A percentile compares a stretch with the other conserved stretches of the same genome.
Evolutionary conservation across 495 filamentous ascomycete genomes (phyloP).

Genomic region (Talaromyces nanjingensis): DNA sequence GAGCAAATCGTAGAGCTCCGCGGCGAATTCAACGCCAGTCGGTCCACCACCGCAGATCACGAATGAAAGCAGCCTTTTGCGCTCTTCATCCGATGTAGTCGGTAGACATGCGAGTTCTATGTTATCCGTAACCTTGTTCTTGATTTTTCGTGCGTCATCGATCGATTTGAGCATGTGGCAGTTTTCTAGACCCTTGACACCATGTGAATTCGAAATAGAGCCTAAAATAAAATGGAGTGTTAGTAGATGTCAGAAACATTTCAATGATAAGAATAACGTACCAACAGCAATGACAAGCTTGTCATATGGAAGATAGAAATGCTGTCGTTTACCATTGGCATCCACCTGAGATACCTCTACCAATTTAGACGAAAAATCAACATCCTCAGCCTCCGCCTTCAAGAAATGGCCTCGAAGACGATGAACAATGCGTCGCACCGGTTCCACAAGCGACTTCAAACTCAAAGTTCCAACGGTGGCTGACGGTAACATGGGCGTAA

Average conservation of each 20-base stretch:
- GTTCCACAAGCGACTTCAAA: constrained; percentile 84
- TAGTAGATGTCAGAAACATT: not conserved
- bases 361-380: constrained; percentile 85
- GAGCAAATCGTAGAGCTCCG: constrained; percentile 89
- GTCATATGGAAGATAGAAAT: constrained; percentile 96
- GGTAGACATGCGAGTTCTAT: constrained; percentile 90
- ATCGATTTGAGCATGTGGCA: constrained; percentile 94
- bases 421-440: constrained; percentile 75
- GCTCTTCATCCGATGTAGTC: constrained; percentile 84
- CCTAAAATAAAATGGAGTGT: constrained; percentile 33
- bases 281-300: constrained; percentile 94
- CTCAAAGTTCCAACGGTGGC: constrained; percentile 95
- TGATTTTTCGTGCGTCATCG: constrained; percentile 80
- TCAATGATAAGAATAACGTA: constrained; percentile 25
- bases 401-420: constrained; percentile 82
- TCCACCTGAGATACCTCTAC: constrained; percentile 77
- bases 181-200: constrained; percentile 90
- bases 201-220: constrained; percentile 88
- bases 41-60: constrained; percentile 93
- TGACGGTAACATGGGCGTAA: constrained; percentile 94
- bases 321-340: constrained; percentile 57
- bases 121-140: constrained; percentile 85
- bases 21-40: constrained; percentile 96
- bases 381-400: constrained; percentile 73
- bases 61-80: constrained; percentile 82